Evolutionary conservation across 1,139 yeast species (phyloP).

Genomic region (Diutina pseudorugosa): DNA sequence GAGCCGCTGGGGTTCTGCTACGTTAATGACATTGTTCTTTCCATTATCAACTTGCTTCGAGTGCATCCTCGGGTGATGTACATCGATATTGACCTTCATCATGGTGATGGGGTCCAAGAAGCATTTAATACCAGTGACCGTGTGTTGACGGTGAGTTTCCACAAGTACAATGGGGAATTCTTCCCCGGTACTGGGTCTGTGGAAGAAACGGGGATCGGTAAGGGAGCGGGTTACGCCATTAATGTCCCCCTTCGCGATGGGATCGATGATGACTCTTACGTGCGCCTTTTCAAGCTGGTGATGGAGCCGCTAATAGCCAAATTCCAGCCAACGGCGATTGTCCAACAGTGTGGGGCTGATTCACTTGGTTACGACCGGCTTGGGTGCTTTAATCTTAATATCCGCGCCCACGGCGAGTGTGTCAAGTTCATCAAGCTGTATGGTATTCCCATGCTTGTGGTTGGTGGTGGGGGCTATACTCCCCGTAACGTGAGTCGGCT

Average conservation of each 20-base stretch:
- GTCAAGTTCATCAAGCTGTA: slow-evolving; percentile 77
- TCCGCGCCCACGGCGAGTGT: slow-evolving; percentile 91
- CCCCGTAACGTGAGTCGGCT: slow-evolving; percentile 89
- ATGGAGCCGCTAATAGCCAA: slow-evolving; percentile 80
- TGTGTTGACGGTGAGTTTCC: slow-evolving; percentile 92
- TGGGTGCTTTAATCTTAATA: slow-evolving; percentile 87
- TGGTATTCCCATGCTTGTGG: slow-evolving; percentile 77
- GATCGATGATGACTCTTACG: slow-evolving; percentile 85
- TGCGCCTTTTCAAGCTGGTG: slow-evolving; percentile 64
- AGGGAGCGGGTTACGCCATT: slow-evolving; percentile 75
- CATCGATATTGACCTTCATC: slow-evolving; percentile 92
- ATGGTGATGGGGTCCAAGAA: slow-evolving; percentile 97
- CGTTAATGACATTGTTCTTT: slow-evolving; percentile 85
- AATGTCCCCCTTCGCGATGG: slow-evolving; percentile 96
- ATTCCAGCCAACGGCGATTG: slow-evolving; percentile 83
- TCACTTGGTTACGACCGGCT: slow-evolving; percentile 86
- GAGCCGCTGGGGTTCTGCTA: slow-evolving; percentile 95
- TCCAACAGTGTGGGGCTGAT: slow-evolving; percentile 96
- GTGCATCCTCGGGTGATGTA: slow-evolving; percentile 86
- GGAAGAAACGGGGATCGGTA: slow-evolving; percentile 77
- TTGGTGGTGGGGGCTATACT: slow-evolving; percentile 98
- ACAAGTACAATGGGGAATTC: slow-evolving; percentile 88
- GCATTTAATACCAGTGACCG: slow-evolving; percentile 93
- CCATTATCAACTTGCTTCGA: slow-evolving; percentile 69
- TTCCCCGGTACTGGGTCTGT: slow-evolving; percentile 95